These are phyloP conservation scores for Vickermania ingenoplastis DNA, from an alignment of 208 protist species.

Conservation along the genomic window DNA sequence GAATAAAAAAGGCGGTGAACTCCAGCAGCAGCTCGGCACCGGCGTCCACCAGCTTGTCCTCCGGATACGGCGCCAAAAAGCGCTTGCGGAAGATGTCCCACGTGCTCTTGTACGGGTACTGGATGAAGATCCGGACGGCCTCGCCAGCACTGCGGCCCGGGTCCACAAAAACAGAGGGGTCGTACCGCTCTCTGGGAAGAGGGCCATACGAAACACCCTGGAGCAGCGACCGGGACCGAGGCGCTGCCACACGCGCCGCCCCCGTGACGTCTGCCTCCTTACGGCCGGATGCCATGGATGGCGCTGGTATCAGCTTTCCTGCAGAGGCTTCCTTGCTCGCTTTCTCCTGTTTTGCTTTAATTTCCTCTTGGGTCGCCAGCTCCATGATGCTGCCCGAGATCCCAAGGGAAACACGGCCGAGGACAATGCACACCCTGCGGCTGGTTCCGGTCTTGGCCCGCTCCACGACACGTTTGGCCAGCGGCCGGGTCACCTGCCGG, in stretches of 20 bases:
- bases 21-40: conserved; percentile 77
- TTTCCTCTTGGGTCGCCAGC: conserved; percentile 28
- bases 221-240: conserved; percentile 67
- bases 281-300: not conserved
- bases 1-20: conserved; percentile 55
- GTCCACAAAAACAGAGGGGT: conserved; percentile 40
- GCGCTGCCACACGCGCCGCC: conserved; percentile 23
- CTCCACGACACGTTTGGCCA: conserved; percentile 42
- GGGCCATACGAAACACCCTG: conserved; percentile 46
- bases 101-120: conserved; percentile 51
- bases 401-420: conserved; percentile 70
- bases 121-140: conserved; percentile 56
- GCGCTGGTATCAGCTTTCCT: not conserved
- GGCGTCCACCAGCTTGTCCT: conserved; percentile 58
- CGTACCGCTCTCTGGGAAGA: conserved; percentile 28
- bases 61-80: conserved; percentile 58
- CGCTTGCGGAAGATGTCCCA: conserved; percentile 64
- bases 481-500: conserved; percentile 67
- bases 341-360: conserved; percentile 10
- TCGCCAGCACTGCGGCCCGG: conserved; percentile 29
- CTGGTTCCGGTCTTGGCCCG: conserved; percentile 49
- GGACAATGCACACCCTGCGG: conserved; percentile 53
- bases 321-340: conserved; percentile 4
- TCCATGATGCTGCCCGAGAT: conserved; percentile 46
- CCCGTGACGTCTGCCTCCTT: conserved; percentile 8